Evolutionary conservation across 2,329 filamentous ascomycete species (phyloP), one percentile per base, ranked within the genome.

Genomic region (Sporothrix euskadiensis): DNA sequence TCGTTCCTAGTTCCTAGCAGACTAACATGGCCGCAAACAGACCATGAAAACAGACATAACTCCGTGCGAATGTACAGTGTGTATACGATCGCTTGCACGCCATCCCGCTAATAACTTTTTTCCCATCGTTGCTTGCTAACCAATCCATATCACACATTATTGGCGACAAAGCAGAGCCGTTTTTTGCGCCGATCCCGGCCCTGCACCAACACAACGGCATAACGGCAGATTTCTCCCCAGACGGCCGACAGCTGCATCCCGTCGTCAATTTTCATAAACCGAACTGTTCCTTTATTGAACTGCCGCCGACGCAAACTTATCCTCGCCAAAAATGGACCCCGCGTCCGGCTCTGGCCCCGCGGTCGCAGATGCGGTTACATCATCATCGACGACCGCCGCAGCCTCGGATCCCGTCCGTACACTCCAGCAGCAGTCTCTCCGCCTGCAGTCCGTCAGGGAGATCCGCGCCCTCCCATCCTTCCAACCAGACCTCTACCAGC

Each of bases 401-500:
- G 35, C 59, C 39, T 32, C 71, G 57, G n/a, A 41, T 44, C 32
- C 71, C 22, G 4, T 59, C 22, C 71, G 52, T 30, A 54, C 22
- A 44, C 22, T 35, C 6, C 68, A 57, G 32, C 30, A 30, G 8
- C 22, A 30, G 10, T 22, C 69, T 41, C n/a, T 39, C 16, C 73
- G 72, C 32, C 12, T 56, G 16, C 69, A 68, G n/a, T 61, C 61
- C 8, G 41, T 73, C 61, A 66, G 56, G 54, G 74, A 69, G 16
- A 69, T 89, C 77, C 78, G 79, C 71, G 83, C 86, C 30, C 83
- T 90, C 16, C 80, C 84, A 3, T 80, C 85, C 56, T 84, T 90
- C 79, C 84, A 84, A 69, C 88, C 86, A 49, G 85, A 89, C 77
- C 85, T 91, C 63, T 86, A 87, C 78, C 86, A 90, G 77, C 93